These are phyloP conservation scores for Fomitopsis palustris DNA, from an alignment of 1,284 basidiomycete species.

Conservation along the genomic window DNA sequence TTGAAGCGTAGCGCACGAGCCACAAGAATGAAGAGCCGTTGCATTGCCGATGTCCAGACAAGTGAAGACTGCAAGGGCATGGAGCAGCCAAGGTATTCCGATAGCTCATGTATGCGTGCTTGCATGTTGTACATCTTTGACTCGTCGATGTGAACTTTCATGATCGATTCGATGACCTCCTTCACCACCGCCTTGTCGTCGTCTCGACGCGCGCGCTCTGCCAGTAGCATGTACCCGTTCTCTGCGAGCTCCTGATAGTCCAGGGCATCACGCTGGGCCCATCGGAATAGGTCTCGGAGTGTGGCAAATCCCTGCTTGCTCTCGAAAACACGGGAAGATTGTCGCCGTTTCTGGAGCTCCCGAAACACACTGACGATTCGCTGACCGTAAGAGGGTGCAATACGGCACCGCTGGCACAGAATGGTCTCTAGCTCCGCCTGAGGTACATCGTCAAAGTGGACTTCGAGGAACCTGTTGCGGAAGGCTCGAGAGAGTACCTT, in stretches of 20 bases:
- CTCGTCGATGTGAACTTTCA: conserved; percentile 87
- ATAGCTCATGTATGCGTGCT: conserved; percentile 39
- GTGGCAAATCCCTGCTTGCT: conserved; percentile 97
- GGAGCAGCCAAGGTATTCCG: conserved; percentile 52
- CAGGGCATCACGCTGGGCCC: conserved; percentile 89
- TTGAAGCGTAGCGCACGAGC: conserved; percentile 84
- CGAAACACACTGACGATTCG: conserved; percentile 91
- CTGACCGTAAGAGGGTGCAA: conserved; percentile 90
- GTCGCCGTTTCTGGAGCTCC: conserved; percentile 90
- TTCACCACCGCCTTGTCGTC: conserved; percentile 92
- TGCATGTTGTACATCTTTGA: conserved; percentile 64
- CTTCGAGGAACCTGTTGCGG: conserved; percentile 97
- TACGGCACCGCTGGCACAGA: conserved; percentile 82
- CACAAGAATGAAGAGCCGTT: conserved; percentile 83
- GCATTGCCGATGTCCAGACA: conserved; percentile 94
- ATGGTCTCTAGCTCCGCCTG: conserved; percentile 93
- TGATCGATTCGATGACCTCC: conserved; percentile 87
- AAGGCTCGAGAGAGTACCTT: conserved; percentile 96
- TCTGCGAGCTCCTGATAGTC: conserved; percentile 93
- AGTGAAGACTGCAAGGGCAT: conserved; percentile 51
- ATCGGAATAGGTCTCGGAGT: conserved; percentile 94
- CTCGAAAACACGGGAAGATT: conserved; percentile 92
- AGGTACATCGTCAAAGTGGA: conserved; percentile 97
- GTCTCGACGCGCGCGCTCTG: conserved; percentile 80
- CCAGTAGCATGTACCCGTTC: conserved; percentile 97